These are phyloP conservation scores for Sorghum bicolor DNA, from an alignment of 176 grass and related monocot species.

Conservation along the genomic window Sorghum_bicolor_NCBIv3 NC_012872.2:65238501-65239000, in stretches of 20 bases:
- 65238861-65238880: conserved; percentile 13
- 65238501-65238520: too few relatives aligned
- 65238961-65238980: background rate
- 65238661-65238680: background rate
- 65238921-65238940: conserved; percentile 25
- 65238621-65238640: background rate
- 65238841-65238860: background rate
- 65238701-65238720: background rate
- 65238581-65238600: background rate
- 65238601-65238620: background rate
- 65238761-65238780: conserved; percentile 48
- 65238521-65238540: too few relatives aligned
- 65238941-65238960: background rate
- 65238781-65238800: conserved; percentile 44
- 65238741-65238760: conserved; percentile 24
- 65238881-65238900: conserved; percentile 8
- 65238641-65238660: background rate
- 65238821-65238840: background rate
- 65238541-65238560: background rate
- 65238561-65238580: background rate
- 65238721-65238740: background rate
- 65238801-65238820: conserved; percentile 30
- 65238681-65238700: background rate
- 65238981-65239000: background rate
- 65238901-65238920: background rate